These are phyloP conservation scores for Herpotrichia juniperi DNA, from an alignment of 2,329 filamentous ascomycete species.

Conservation along the genomic window DNA sequence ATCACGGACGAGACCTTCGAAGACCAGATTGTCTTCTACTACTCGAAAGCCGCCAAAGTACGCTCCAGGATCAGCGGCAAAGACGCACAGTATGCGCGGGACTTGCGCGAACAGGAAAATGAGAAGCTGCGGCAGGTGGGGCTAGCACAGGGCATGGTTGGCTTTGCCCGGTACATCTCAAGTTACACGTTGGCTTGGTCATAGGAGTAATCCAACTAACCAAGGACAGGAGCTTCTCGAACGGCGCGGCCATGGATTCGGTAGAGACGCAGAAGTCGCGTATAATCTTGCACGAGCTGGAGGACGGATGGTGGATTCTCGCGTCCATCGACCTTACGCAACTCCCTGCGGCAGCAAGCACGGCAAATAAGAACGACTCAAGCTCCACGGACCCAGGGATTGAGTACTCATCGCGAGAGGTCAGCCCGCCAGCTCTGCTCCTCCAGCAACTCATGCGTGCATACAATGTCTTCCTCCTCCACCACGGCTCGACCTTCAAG, in stretches of 20 bases:
- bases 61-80: slow-evolving; percentile 36
- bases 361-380: slow-evolving; percentile 33
- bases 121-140: slow-evolving; percentile 91
- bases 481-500: slow-evolving; percentile 78
- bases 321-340: slow-evolving; percentile 87
- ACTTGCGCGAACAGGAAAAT: slow-evolving; percentile 70
- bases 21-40: slow-evolving; percentile 93
- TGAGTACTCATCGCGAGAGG: slow-evolving; percentile 89
- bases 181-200: slow-evolving; percentile 6
- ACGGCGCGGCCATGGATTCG: slow-evolving; percentile 75
- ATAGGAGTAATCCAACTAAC: slow-evolving; percentile 17
- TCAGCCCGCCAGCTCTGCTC: slow-evolving; percentile 80
- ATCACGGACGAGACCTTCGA: slow-evolving; percentile 73
- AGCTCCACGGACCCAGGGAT: slow-evolving; percentile 50
- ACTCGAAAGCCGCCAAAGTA: slow-evolving; percentile 58
- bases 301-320: slow-evolving; percentile 93
- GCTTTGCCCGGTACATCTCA: slow-evolving; percentile 71
- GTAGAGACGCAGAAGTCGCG: slow-evolving; percentile 91
- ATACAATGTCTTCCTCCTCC: slow-evolving; percentile 83
- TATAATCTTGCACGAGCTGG: slow-evolving; percentile 84
- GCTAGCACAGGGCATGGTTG: slow-evolving; percentile 94
- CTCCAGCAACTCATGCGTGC: slow-evolving; percentile 82
- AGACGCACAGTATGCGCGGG: slow-evolving; percentile 41
- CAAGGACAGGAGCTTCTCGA: slow-evolving; percentile 73
- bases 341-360: slow-evolving; percentile 58